A percentile compares a stretch with the other conserved stretches of the same genome.
These are phyloP conservation scores for Lathyrus aphaca DNA, from an alignment of 306 rosid species.

Conservation along the genomic window DNA sequence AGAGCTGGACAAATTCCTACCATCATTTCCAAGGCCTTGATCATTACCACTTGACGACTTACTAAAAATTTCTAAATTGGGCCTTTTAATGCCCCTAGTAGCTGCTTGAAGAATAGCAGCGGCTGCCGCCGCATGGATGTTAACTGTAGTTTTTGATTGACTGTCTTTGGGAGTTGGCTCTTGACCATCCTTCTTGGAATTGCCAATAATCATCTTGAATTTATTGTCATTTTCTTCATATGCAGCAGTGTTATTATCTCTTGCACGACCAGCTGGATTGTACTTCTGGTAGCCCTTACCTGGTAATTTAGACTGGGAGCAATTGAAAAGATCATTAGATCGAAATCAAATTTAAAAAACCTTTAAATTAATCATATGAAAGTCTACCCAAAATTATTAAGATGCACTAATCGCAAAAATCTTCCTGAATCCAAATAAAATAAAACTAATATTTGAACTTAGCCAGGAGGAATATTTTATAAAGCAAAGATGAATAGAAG, in stretches of 20 bases:
- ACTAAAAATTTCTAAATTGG: constrained; percentile 51
- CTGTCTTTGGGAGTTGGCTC: constrained; percentile 52
- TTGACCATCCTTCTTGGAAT: constrained; percentile 64
- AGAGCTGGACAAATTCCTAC: constrained; percentile 51
- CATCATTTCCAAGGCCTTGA: constrained; percentile 55
- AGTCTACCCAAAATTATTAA: constrained; percentile 14
- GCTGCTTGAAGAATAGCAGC: constrained; percentile 93
- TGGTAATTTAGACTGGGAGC: constrained; percentile 52
- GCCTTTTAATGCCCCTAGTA: constrained; percentile 68
- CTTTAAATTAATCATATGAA: constrained; percentile 2
- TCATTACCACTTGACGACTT: constrained; percentile 57
- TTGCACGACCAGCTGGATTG: constrained; percentile 38
- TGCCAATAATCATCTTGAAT: constrained; percentile 70
- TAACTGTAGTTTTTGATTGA: constrained; percentile 48
- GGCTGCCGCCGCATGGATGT: constrained; percentile 61
- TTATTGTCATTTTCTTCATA: constrained; percentile 52
- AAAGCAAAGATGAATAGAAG: constrained; percentile 16
- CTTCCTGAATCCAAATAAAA: constrained; percentile 17
- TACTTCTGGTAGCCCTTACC: constrained; percentile 58
- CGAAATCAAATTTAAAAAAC: constrained; percentile 26
- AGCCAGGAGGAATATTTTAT: constrained; percentile 6
- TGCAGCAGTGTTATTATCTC: constrained; percentile 50
- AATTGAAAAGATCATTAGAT: constrained; percentile 34
- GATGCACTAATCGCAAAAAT: constrained; percentile 21
- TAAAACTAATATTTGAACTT: constrained; percentile 2